Percentiles rank a stretch among this genome's conserved stretches.
Evolutionary conservation across 176 grass and related monocot genomes (phyloP).

Genomic region (Oryza glaberrima): DNA sequence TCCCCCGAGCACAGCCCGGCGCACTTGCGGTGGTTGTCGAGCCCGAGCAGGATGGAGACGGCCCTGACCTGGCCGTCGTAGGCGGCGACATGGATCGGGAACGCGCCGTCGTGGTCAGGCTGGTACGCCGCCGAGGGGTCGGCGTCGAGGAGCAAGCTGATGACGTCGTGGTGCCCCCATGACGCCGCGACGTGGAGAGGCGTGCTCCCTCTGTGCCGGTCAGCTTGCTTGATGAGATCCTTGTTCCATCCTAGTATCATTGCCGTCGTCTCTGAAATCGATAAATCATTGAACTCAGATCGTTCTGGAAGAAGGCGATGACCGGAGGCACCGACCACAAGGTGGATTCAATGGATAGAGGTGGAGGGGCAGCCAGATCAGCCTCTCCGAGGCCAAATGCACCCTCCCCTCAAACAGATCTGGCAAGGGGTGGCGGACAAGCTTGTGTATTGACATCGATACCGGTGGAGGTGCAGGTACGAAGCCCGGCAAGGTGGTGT

Average conservation of each 20-base stretch:
- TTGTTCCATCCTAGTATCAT: slow-evolving; percentile 10
- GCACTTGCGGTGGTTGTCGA: not conserved
- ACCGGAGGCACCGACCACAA: no score
- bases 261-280: not conserved
- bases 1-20: no score
- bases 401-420: no score
- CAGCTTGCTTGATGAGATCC: slow-evolving; percentile 5
- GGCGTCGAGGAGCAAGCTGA: not conserved
- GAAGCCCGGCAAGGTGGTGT: no score
- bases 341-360: no score
- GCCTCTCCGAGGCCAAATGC: no score
- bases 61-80: not conserved
- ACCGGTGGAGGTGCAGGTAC: no score
- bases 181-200: slow-evolving; percentile 44
- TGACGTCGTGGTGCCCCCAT: not conserved
- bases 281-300: no score
- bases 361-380: no score
- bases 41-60: not conserved
- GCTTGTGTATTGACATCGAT: no score
- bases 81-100: slow-evolving; percentile 51
- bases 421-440: no score
- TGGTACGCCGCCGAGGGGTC: not conserved
- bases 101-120: slow-evolving; percentile 14
- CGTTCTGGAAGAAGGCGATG: no score
- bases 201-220: slow-evolving; percentile 26